Percentiles rank a stretch among this genome's conserved stretches.
phyloP scores from a whole-genome alignment of 371 early-diverging fungal species.

The Mucor indicus region DNA sequence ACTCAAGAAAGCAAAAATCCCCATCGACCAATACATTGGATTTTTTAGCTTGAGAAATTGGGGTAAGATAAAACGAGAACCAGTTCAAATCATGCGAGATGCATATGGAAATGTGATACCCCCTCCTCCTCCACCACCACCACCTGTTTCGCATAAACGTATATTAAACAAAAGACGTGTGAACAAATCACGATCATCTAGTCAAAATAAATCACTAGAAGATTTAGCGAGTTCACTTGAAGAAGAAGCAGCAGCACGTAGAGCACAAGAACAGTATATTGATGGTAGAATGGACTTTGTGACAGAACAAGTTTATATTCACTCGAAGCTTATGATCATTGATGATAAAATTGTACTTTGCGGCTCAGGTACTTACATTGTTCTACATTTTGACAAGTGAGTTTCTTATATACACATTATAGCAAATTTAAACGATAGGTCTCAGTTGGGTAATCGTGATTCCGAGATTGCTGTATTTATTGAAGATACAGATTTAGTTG shows the following conservation, averaged over 20 bases:
- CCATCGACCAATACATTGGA: constrained; percentile 69
- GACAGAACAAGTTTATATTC: constrained; percentile 83
- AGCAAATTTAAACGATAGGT: constrained; percentile 56
- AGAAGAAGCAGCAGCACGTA: neutral
- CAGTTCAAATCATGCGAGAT: neutral
- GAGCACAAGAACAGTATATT: constrained; percentile 4
- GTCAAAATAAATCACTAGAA: constrained; percentile 7
- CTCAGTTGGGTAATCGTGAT: constrained; percentile 88
- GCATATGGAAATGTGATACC: neutral
- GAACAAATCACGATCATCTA: neutral
- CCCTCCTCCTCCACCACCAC: neutral
- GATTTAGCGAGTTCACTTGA: neutral
- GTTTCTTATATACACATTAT: neutral
- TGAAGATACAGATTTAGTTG: constrained; percentile 70
- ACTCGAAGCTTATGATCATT: constrained; percentile 83
- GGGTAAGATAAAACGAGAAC: constrained; percentile 39
- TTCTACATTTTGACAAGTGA: neutral
- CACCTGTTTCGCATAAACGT: neutral
- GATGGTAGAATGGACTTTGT: constrained; percentile 38
- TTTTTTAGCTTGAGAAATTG: constrained; percentile 79
- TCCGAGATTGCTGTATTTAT: constrained; percentile 85
- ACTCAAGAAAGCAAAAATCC: constrained; percentile 60
- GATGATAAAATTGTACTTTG: constrained; percentile 73
- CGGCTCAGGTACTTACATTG: constrained; percentile 49
- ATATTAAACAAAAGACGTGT: neutral